phyloP scores from a whole-genome alignment of 2,329 filamentous ascomycete genomes.

The Metarhizium sp. region DNA sequence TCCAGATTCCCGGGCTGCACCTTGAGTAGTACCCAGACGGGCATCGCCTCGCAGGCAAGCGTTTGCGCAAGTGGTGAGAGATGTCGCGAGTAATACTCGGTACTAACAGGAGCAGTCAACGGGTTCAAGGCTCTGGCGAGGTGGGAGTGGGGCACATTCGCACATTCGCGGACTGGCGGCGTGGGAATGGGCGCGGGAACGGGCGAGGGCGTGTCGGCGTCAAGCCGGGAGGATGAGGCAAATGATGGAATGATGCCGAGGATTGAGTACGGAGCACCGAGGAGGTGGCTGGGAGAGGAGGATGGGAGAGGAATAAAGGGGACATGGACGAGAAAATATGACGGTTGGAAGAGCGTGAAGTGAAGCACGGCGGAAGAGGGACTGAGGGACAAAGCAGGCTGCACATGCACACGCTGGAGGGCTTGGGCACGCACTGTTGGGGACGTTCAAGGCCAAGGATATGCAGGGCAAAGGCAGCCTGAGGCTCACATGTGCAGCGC shows the following conservation, averaged over 20 bases:
- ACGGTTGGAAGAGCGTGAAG: neutral
- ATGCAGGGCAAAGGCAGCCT: too few relatives aligned
- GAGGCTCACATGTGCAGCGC: too few relatives aligned
- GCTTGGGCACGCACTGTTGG: too few relatives aligned
- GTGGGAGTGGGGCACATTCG: neutral
- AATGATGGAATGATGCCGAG: neutral
- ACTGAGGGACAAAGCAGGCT: too few relatives aligned
- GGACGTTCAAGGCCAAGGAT: too few relatives aligned
- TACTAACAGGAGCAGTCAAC: neutral
- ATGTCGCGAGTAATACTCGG: neutral
- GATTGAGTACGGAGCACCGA: too few relatives aligned
- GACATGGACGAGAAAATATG: too few relatives aligned
- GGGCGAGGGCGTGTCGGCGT: too few relatives aligned
- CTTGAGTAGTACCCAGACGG: neutral
- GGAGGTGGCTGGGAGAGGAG: conserved; percentile 6
- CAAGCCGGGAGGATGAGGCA: neutral
- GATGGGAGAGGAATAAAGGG: too few relatives aligned
- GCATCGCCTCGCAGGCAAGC: neutral
- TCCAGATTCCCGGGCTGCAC: conserved; percentile 5
- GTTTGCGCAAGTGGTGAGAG: neutral
- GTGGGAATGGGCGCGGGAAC: neutral
- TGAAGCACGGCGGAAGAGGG: neutral
- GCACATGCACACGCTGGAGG: too few relatives aligned
- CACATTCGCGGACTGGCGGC: neutral
- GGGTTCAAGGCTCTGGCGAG: neutral